Base-by-base conservation (phyloP, 306 rosid genomes). In the Pterocarpus santalinus region DNA sequence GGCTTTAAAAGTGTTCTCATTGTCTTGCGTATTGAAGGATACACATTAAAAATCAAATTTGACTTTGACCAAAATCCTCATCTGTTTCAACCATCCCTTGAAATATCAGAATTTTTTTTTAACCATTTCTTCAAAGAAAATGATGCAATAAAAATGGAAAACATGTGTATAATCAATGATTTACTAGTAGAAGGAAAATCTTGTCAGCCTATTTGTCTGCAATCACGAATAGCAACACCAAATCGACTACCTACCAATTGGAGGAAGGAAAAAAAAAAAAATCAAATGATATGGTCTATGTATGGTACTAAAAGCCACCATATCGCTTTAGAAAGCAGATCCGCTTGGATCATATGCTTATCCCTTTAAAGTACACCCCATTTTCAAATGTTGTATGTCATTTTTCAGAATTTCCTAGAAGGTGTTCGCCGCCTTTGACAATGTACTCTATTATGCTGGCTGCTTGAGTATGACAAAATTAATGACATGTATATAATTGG, bases 391-490 rank as follows among this genome's bases (percentile, higher is more conserved):
- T 35, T 4, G 5, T 35, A 17, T 17, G 67, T 1, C 43, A 32
- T 34, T 52, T 39, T 55, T 55, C 66, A 28, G 35, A 66, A 51
- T 9, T 22, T 36, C n/a, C 4, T 30, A 6, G 7, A 56, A 22
- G 38, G 9, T 44, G 13, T 57, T 60, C 3, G 16, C 8, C 61
- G 11, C 44, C 62, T 33, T 76, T 76, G 72, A 63, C 71, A 76
- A 62, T 47, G 38, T 12, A 5, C 34, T 33, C 8, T 51, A 16
- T 69, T 30, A 53, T 33, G 11, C 17, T 16, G 52, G 65, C 49
- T n/a, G 34, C 63, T n/a, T 52, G 15, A 32, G 30, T 17, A 28
- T 5, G 15, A 15, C 44, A 36, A 14, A 53, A 53, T 53, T 64
- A 64, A 34, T n/a, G 34, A 9, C 55, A 41, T 65, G 28, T 38